Evolutionary conservation across 2,329 filamentous ascomycete species (phyloP).

Genomic region (Magnaporthiopsis poae): DNA sequence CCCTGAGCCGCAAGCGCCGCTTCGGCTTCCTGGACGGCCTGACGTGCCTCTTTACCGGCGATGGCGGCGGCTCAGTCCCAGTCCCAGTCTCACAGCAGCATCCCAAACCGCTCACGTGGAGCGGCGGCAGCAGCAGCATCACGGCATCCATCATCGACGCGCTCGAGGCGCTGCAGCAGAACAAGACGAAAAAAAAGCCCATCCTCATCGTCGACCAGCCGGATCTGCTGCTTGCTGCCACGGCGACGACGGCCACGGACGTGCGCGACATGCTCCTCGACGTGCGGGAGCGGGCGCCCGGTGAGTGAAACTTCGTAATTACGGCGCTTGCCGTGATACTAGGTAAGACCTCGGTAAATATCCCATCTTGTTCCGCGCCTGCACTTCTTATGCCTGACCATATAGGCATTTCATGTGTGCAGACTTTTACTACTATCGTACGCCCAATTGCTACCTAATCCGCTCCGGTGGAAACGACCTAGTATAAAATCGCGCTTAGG

Average conservation of each 20-base stretch:
- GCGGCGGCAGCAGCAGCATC: background rate
- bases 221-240: slow-evolving; percentile 53
- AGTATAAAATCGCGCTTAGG: no score
- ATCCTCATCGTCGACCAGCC: slow-evolving; percentile 58
- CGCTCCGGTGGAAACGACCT: no score
- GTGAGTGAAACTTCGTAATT: no score
- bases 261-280: slow-evolving; percentile 48
- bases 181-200: slow-evolving; percentile 23
- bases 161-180: slow-evolving; percentile 23
- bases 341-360: no score
- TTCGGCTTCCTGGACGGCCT: slow-evolving; percentile 72
- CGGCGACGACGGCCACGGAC: slow-evolving; percentile 30
- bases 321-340: no score
- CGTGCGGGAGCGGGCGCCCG: slow-evolving; percentile 52
- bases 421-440: no score
- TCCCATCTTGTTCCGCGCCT: no score
- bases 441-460: no score
- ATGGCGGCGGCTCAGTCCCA: no score
- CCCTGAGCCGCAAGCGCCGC: slow-evolving; percentile 43
- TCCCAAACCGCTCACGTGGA: background rate
- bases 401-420: no score
- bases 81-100: no score
- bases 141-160: slow-evolving; percentile 25
- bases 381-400: no score
- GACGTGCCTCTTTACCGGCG: slow-evolving; percentile 39